Conservation (phyloP, 2,329 filamentous ascomycete genomes). For the Celoporthe dispersa region DNA sequence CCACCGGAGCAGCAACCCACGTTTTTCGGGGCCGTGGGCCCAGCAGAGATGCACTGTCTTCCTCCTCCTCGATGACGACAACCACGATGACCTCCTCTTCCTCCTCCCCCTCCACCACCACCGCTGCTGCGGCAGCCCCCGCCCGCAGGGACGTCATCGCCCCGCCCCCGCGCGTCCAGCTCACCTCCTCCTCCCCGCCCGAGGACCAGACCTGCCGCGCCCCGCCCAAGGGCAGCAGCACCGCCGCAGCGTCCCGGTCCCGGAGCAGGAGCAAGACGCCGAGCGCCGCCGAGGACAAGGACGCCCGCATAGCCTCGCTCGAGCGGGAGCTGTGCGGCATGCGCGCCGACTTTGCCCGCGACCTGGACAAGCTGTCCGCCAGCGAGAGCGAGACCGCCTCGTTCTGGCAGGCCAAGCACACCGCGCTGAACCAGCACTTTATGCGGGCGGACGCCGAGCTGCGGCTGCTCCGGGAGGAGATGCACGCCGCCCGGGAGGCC, state of each 20-base stretch:
- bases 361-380: conserved; percentile 57
- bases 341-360: conserved; percentile 57
- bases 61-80: conserved; percentile 1
- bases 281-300: conserved; percentile 47
- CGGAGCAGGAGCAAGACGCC: conserved; percentile 22
- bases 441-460: conserved; percentile 58
- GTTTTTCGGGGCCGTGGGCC: conserved; percentile 17
- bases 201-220: conserved; percentile 18
- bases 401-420: conserved; percentile 63
- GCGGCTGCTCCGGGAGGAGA: conserved; percentile 53
- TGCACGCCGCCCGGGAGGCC: conserved; percentile 50
- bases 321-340: conserved; percentile 57
- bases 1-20: conserved; percentile 16
- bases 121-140: not conserved
- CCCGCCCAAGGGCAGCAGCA: not conserved
- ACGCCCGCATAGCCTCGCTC: conserved; percentile 56
- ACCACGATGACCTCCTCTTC: not conserved
- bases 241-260: not conserved
- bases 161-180: conserved; percentile 23
- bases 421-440: conserved; percentile 55
- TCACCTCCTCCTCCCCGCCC: conserved; percentile 21
- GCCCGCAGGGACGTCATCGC: conserved; percentile 17
- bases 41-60: conserved; percentile 3
- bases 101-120: not conserved
- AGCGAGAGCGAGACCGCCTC: conserved; percentile 59